phyloP scores from a whole-genome alignment of 1,139 yeast species.

The Blastobotrys serpentis region DNA sequence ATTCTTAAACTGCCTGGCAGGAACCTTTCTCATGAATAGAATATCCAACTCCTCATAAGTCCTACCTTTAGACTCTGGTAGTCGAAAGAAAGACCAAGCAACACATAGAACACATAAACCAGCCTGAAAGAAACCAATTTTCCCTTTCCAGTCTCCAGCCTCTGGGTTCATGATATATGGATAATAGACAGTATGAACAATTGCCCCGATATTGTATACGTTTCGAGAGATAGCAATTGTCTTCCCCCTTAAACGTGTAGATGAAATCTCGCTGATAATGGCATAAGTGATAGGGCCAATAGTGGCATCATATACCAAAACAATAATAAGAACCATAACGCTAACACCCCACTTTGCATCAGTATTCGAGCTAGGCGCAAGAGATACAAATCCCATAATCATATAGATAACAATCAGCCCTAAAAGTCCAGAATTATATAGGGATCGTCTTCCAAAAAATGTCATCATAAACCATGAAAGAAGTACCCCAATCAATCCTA shows the following conservation, averaged over 20 bases:
- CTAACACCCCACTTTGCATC: conserved; percentile 4
- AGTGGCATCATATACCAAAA: conserved; percentile 46
- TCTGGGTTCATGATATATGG: conserved; percentile 59
- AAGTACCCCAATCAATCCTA: conserved; percentile 52
- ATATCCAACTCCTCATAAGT: conserved; percentile 58
- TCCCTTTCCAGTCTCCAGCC: conserved; percentile 56
- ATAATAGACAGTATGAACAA: conserved; percentile 41
- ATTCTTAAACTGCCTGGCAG: conserved; percentile 23
- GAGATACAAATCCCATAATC: conserved; percentile 22
- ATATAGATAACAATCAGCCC: conserved; percentile 32
- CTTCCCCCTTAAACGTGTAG: conserved; percentile 53
- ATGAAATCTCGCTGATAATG: conserved; percentile 55
- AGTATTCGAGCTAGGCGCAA: conserved; percentile 17
- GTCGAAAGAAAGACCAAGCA: conserved; percentile 48
- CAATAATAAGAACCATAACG: conserved; percentile 23
- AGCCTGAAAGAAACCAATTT: conserved; percentile 57
- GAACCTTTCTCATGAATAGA: conserved; percentile 20
- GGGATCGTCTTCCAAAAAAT: conserved; percentile 49
- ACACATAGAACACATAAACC: conserved; percentile 42
- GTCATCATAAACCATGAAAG: conserved; percentile 51
- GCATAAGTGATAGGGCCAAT: conserved; percentile 59
- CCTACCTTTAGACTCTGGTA: conserved; percentile 60
- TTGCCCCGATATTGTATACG: conserved; percentile 46
- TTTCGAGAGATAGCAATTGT: conserved; percentile 54
- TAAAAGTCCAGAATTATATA: conserved; percentile 43